Evolutionary conservation across 768 basidiomycete genomes (phyloP).

Genomic region (Aureoboletus auriporus): DNA sequence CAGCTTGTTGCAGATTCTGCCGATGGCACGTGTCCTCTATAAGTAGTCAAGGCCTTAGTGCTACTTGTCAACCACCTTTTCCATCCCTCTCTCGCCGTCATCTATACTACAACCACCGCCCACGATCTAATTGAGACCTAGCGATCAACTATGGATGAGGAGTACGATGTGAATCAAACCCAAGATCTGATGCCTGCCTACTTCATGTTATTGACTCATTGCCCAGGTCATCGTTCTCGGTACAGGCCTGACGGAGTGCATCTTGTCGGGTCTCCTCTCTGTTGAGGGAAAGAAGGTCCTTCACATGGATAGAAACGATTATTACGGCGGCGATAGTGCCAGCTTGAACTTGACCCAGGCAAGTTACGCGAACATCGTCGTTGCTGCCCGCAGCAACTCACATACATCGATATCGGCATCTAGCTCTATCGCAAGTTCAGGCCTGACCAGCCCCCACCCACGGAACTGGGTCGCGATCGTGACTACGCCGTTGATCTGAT

Average conservation of each 20-base stretch:
- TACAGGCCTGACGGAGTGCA: conserved; percentile 97
- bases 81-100: neutral
- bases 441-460: conserved; percentile 65
- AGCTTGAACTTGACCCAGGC: conserved; percentile 98
- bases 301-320: conserved; percentile 98
- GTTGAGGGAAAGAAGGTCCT: conserved; percentile 99
- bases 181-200: conserved; percentile 12
- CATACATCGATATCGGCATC: conserved; percentile 17
- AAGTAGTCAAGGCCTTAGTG: conserved; percentile 17
- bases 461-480: conserved; percentile 90
- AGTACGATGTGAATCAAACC: conserved; percentile 75
- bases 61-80: conserved; percentile 14
- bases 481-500: conserved; percentile 98
- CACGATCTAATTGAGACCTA: conserved; percentile 9
- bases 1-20: conserved; percentile 7
- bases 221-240: conserved; percentile 84
- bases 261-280: conserved; percentile 95
- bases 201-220: conserved; percentile 13
- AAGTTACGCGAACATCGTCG: conserved; percentile 20
- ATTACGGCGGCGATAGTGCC: conserved; percentile 97
- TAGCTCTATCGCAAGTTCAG: conserved; percentile 97
- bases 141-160: conserved; percentile 84
- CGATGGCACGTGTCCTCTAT: conserved; percentile 28
- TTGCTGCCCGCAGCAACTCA: conserved; percentile 9
- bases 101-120: conserved; percentile 9